These are phyloP conservation scores for Wallemia ichthyophaga DNA, from an alignment of 1,284 basidiomycete species.

Conservation along the genomic window DNA sequence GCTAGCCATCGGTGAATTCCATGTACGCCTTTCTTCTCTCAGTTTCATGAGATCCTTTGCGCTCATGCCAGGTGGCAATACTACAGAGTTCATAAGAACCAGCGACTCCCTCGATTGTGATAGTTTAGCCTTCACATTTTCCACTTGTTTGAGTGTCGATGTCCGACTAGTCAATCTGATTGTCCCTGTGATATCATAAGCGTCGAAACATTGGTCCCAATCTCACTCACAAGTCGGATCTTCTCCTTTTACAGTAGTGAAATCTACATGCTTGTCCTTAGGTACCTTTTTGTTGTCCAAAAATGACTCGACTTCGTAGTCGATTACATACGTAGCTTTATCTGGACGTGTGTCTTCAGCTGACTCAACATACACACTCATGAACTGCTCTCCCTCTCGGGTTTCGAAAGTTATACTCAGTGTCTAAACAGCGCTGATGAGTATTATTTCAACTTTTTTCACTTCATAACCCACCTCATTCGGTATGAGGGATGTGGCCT, in stretches of 20 bases:
- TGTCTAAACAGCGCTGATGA: not conserved
- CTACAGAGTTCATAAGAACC: not conserved
- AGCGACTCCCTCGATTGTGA: not conserved
- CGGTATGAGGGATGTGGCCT: slow-evolving; percentile 8
- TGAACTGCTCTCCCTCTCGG: not conserved
- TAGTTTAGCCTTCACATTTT: not conserved
- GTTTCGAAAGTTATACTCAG: not conserved
- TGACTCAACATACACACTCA: not conserved
- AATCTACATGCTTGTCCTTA: not conserved
- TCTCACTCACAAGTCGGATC: not conserved
- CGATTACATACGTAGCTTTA: not conserved
- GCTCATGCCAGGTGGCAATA: not conserved
- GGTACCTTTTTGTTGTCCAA: not conserved
- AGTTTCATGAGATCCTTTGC: not conserved
- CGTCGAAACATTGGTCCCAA: no score
- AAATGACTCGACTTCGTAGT: not conserved
- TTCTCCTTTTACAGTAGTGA: not conserved
- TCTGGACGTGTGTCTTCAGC: not conserved
- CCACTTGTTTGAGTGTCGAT: not conserved
- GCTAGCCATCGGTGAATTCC: not conserved
- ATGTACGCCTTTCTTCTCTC: not conserved
- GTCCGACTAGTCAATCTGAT: not conserved
- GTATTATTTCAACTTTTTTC: no score
- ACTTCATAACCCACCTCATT: slow-evolving; percentile 3
- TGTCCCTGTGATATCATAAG: not conserved